Percentiles rank a stretch among this genome's conserved stretches.
phyloP scores from a whole-genome alignment of 768 basidiomycete genomes.

The Boletellus ananiceps region DNA sequence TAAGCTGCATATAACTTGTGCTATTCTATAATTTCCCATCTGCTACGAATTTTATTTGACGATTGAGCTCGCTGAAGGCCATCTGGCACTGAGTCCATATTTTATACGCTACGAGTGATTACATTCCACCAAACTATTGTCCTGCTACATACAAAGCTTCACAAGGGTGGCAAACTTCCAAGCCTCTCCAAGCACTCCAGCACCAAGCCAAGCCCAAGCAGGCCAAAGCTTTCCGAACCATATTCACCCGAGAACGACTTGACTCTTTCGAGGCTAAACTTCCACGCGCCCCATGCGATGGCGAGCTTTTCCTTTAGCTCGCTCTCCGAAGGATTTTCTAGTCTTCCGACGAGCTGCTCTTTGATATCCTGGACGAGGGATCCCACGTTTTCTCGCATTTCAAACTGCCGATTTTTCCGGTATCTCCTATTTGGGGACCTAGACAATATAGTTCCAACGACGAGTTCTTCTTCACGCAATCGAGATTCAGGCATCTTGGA shows the following conservation, averaged over 20 bases:
- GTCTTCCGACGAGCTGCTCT: conserved; percentile 28
- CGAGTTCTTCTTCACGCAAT: conserved; percentile 69
- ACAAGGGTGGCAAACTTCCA: conserved; percentile 25
- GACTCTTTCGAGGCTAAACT: conserved; percentile 41
- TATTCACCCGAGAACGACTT: no score
- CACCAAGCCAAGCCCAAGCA: conserved; percentile 22
- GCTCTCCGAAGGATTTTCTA: conserved; percentile 20
- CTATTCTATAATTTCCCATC: no score
- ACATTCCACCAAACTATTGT: no score
- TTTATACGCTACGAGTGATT: no score
- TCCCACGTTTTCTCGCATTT: conserved; percentile 56
- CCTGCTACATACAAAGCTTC: neutral
- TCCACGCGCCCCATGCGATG: conserved; percentile 65
- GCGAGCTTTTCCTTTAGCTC: conserved; percentile 40
- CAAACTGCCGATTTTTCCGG: conserved; percentile 52
- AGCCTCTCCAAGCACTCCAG: conserved; percentile 54
- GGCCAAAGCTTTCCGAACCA: no score
- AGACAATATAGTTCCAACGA: conserved; percentile 74
- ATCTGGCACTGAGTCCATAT: no score
- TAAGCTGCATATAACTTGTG: no score
- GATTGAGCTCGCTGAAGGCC: no score
- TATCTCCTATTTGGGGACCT: conserved; percentile 57
- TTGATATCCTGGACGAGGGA: conserved; percentile 52
- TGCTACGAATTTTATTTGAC: no score
- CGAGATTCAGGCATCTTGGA: conserved; percentile 50